Conservation (phyloP, 169 alveolate species). For the Plasmodium falciparum region DNA sequence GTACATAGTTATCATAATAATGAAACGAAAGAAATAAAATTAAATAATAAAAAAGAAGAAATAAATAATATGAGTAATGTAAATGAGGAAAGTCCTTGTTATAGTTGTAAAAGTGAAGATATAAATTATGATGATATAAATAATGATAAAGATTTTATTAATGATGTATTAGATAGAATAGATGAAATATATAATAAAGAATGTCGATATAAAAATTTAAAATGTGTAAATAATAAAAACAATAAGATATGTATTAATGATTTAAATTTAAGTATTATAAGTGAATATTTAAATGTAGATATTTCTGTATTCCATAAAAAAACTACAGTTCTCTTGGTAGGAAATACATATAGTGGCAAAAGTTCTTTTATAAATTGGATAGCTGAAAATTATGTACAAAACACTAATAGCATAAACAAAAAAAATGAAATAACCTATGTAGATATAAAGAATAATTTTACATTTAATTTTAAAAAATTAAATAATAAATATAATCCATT, state of each 20-base stretch:
- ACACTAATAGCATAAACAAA: conserved; percentile 15
- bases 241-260: conserved; percentile 53
- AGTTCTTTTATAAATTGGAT: conserved; percentile 71
- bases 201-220: conserved; percentile 33
- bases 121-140: background rate
- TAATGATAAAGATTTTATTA: conserved; percentile 6
- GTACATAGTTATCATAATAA: background rate
- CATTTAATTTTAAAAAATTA: conserved; percentile 32
- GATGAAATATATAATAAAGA: conserved; percentile 64
- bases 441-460: conserved; percentile 45
- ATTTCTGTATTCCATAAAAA: conserved; percentile 64
- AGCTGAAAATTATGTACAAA: conserved; percentile 51
- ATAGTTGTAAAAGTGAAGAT: conserved; percentile 25
- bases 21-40: background rate
- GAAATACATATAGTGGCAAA: conserved; percentile 55
- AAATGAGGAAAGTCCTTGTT: conserved; percentile 1
- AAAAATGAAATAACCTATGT: conserved; percentile 58
- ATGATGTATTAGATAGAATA: conserved; percentile 38
- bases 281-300: conserved; percentile 68
- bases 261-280: conserved; percentile 46
- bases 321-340: conserved; percentile 34
- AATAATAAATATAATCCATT: conserved; percentile 38
- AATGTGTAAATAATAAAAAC: conserved; percentile 48
- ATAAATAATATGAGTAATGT: background rate
- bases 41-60: background rate